These are phyloP conservation scores for Jimgerdemannia flammicorona DNA, from an alignment of 192 early-diverging fungal species.

Conservation along the genomic window DNA sequence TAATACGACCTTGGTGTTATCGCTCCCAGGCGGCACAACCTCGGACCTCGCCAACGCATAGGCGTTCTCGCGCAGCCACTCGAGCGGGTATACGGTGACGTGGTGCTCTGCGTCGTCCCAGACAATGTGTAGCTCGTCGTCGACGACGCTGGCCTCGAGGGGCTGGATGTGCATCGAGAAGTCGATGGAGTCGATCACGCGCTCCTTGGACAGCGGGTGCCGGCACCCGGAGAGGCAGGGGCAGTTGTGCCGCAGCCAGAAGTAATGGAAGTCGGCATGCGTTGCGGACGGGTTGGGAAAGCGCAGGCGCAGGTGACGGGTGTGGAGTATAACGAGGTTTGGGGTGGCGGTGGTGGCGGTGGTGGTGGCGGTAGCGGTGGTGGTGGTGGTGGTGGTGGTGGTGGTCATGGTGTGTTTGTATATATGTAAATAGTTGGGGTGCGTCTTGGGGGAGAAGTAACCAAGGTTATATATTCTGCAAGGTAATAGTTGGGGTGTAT, in stretches of 20 bases:
- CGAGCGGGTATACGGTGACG: constrained; percentile 20
- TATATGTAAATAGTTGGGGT: too few relatives aligned
- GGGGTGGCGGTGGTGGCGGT: too few relatives aligned
- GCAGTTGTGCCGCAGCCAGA: constrained; percentile 50
- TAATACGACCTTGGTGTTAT: constrained; percentile 28
- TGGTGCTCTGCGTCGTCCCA: constrained; percentile 31
- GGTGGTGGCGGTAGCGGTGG: too few relatives aligned
- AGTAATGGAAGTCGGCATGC: constrained; percentile 44
- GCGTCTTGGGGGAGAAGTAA: too few relatives aligned
- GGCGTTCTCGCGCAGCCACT: constrained; percentile 38
- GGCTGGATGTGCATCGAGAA: constrained; percentile 40
- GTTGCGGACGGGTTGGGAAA: too few relatives aligned
- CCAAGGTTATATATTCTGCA: too few relatives aligned
- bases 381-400: too few relatives aligned
- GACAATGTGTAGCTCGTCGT: neutral
- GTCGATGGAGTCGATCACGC: constrained; percentile 36
- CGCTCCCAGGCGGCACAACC: constrained; percentile 31
- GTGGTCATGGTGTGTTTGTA: too few relatives aligned
- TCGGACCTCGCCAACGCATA: constrained; percentile 29
- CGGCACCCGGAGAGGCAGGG: constrained; percentile 42
- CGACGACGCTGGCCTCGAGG: constrained; percentile 14
- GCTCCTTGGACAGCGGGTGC: constrained; percentile 35
- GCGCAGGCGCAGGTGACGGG: too few relatives aligned
- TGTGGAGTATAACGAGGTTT: too few relatives aligned
- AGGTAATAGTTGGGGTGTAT: too few relatives aligned